Evolutionary conservation across 2,329 filamentous ascomycete genomes (phyloP).

Genomic region (Beauveria asiatica): DNA sequence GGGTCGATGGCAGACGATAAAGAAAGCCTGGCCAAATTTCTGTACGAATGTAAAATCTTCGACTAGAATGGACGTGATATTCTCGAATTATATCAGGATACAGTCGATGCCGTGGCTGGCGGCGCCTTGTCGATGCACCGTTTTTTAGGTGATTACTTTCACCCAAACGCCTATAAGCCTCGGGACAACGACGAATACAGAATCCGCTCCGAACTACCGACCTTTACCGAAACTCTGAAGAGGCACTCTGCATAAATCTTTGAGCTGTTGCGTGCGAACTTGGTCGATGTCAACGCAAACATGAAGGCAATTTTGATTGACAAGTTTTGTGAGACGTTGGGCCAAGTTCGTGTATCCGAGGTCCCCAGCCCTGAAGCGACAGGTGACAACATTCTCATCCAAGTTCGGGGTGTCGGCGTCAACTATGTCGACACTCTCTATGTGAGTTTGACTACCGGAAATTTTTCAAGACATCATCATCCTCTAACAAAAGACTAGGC

Average conservation of each 20-base stretch:
- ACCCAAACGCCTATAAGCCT: background rate
- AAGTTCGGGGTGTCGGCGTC: slow-evolving; percentile 45
- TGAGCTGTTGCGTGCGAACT: background rate
- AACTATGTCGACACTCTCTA: slow-evolving; percentile 56
- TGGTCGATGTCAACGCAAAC: background rate
- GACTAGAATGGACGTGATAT: background rate
- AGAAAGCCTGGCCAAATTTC: too few relatives aligned
- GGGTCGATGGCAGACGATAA: background rate
- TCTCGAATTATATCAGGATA: background rate
- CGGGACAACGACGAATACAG: background rate
- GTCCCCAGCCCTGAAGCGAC: slow-evolving; percentile 15
- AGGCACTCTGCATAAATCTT: background rate
- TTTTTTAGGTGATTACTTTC: background rate
- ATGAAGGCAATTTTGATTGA: slow-evolving; percentile 24
- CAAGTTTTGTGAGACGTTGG: slow-evolving; percentile 17
- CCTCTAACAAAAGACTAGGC: slow-evolving; percentile 23
- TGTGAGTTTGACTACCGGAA: slow-evolving; percentile 16
- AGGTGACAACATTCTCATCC: slow-evolving; percentile 19
- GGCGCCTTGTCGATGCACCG: background rate
- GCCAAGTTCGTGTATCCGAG: slow-evolving; percentile 19
- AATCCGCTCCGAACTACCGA: background rate
- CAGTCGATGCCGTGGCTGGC: too few relatives aligned
- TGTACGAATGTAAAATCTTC: background rate
- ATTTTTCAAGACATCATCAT: too few relatives aligned
- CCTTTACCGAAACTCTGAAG: background rate